Conservation (phyloP, 2,329 filamentous ascomycete genomes). For the Esteya vermicola region DNA sequence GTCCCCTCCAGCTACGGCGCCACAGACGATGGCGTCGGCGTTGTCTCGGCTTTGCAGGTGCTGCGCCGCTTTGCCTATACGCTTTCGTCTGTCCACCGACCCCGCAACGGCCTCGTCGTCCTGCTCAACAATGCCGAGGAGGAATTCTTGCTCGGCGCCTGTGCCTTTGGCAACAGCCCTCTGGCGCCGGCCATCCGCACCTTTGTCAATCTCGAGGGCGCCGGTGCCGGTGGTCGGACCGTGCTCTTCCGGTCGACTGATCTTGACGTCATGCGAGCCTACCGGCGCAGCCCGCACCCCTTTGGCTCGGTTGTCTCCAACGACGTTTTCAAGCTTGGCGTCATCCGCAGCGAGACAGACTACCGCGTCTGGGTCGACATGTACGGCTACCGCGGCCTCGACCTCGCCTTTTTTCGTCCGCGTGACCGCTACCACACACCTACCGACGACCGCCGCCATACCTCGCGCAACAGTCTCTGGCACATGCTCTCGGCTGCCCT, state of each 20-base stretch:
- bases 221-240: slow-evolving; percentile 79
- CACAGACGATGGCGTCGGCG: slow-evolving; percentile 85
- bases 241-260: slow-evolving; percentile 82
- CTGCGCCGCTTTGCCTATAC: slow-evolving; percentile 79
- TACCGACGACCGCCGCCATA: slow-evolving; percentile 72
- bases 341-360: slow-evolving; percentile 78
- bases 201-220: slow-evolving; percentile 90
- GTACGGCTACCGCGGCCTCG: slow-evolving; percentile 73
- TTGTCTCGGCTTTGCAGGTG: slow-evolving; percentile 73
- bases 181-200: slow-evolving; percentile 68
- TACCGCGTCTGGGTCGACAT: slow-evolving; percentile 69
- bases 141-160: slow-evolving; percentile 77
- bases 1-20: slow-evolving; percentile 87
- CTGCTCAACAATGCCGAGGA: slow-evolving; percentile 95
- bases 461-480: slow-evolving; percentile 61
- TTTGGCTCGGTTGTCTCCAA: slow-evolving; percentile 72
- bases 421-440: slow-evolving; percentile 81
- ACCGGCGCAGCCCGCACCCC: slow-evolving; percentile 56
- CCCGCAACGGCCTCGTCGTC: slow-evolving; percentile 66
- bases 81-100: slow-evolving; percentile 52
- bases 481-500: slow-evolving; percentile 87
- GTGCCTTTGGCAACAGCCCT: slow-evolving; percentile 71
- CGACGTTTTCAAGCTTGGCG: slow-evolving; percentile 68
- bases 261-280: slow-evolving; percentile 68
- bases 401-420: slow-evolving; percentile 83